These are phyloP conservation scores for Podospora pseudopauciseta DNA, from an alignment of 495 filamentous ascomycete species.

Conservation along the genomic window DNA sequence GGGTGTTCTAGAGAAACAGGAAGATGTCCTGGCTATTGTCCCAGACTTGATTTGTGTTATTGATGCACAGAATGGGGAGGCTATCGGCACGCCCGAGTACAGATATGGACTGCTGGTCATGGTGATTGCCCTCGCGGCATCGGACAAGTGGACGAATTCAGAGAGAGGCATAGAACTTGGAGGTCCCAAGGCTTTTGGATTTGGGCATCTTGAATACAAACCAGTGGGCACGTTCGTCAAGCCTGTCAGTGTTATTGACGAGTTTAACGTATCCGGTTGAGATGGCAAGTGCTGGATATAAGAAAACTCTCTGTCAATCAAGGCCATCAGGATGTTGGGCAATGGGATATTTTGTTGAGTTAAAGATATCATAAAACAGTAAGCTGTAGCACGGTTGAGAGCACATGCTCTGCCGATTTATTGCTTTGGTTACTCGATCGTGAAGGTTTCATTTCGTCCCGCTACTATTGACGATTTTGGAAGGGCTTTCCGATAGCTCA, in stretches of 20 bases:
- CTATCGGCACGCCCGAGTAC: constrained; percentile 60
- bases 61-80: constrained; percentile 56
- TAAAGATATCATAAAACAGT: neutral
- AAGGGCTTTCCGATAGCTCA: neutral
- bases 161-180: constrained; percentile 49
- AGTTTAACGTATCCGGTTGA: constrained; percentile 32
- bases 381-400: neutral
- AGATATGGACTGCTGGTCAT: constrained; percentile 56
- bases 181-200: constrained; percentile 50
- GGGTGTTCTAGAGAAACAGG: constrained; percentile 30
- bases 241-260: constrained; percentile 52
- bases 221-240: constrained; percentile 48
- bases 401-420: neutral
- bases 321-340: neutral
- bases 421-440: neutral
- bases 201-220: constrained; percentile 47
- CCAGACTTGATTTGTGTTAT: constrained; percentile 61
- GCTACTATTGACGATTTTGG: neutral
- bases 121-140: constrained; percentile 55
- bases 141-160: constrained; percentile 54
- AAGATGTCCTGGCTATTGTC: constrained; percentile 53
- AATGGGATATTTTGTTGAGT: too few relatives aligned
- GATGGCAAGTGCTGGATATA: neutral
- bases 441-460: neutral
- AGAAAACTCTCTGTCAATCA: neutral